Base-by-base conservation (phyloP, 2,329 filamentous ascomycete species). In the Penicillium sp. region DNA sequence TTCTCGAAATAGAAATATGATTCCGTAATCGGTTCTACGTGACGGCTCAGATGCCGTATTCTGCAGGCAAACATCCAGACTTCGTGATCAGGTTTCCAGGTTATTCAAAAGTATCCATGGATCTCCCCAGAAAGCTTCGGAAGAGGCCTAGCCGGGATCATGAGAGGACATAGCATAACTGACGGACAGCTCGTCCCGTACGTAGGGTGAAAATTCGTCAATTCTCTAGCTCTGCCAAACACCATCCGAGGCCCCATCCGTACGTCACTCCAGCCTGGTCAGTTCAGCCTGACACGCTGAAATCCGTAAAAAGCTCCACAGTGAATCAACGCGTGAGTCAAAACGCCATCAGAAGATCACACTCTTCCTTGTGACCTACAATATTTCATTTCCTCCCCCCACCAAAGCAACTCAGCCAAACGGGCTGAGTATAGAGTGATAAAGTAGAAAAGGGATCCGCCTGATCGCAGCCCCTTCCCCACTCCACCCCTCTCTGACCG, bases 401-500 rank as follows among this genome's bases (percentile, higher is more conserved):
- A 21, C 18, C 18, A 21, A 21, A 21, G 18, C 18, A 21, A 21
- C 18, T 21, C 18, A 29, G 28, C 8, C 28, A 12, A 9, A 29
- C 28, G 28, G 28, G 28, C 7, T 29, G 28, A 29, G 33, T 16
- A 39, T 21, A 39, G 16, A 39, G 36, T 23, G 36, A 29, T 21
- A 42, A 5, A 24, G 39, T 21, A 13, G 18, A 21, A 42, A 18
- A 45, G 42, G 42, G 47, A 44, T 23, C 47, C 42, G 42, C 42
- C 15, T 26, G 47, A 50, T 52, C 44, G 44, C 46, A 45, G 31
- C 55, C 51, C 48, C 45, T 54, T 59, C 54, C 54, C 57, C 57
- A 57, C 54, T 53, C 51, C 52, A 45, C 46, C 53, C 51, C 51
- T 49, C 56, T 42, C 21, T 16, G n/a, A 42, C 23, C 41, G 24